Evolutionary conservation across 2,329 filamentous ascomycete species (phyloP), one percentile per base, ranked within the genome.

Genomic region (Alternaria sp.): DNA sequence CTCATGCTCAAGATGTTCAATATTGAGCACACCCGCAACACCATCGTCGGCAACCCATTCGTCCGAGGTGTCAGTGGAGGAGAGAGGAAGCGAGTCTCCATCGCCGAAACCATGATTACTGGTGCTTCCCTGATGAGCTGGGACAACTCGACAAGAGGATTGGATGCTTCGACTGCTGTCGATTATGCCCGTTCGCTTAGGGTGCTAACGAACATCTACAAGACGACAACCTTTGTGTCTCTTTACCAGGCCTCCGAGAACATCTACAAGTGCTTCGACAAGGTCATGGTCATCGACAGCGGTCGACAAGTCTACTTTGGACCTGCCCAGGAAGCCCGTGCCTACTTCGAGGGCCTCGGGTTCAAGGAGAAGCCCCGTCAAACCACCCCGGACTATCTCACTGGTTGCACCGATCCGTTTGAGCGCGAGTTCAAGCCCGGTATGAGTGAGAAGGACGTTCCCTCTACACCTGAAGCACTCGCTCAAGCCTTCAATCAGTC

Each of bases 1-100:
- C 87, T 90, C 73, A 84, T 97, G 63, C 84, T 97, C 55, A 93
- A 92, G 75, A 96, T 96, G 92, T 96, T 97, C 84, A 96, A 95
- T 76, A 97, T 97, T 58, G 91, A 94, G 78, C 93, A 97, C 79
- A 96, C 93, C 0, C 87, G 88, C 55, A 87, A 94, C 76, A 97
- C 94, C 0, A 88, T 95, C 28, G 93, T 97, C 25, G 94, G 94
- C 8, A 91, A 96, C 66, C 87, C 88, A 1, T 93, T 95, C 66
- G 87, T 96, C 20, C 89, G 71, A 8, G 94, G 93, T 77, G 86
- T 96, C 0, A 93, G 89, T 49, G 93, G 92, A 65, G 92, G 90
- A 60, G 92, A 95, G 80, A 85, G 91, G 59, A 93, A 93, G 82
- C 89, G 92, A 66, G 92, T 94, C 7, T 92, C 89, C 21, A 95